phyloP scores from a whole-genome alignment of 352 stramenopile species.

The Phytophthora pluvialis region DNA sequence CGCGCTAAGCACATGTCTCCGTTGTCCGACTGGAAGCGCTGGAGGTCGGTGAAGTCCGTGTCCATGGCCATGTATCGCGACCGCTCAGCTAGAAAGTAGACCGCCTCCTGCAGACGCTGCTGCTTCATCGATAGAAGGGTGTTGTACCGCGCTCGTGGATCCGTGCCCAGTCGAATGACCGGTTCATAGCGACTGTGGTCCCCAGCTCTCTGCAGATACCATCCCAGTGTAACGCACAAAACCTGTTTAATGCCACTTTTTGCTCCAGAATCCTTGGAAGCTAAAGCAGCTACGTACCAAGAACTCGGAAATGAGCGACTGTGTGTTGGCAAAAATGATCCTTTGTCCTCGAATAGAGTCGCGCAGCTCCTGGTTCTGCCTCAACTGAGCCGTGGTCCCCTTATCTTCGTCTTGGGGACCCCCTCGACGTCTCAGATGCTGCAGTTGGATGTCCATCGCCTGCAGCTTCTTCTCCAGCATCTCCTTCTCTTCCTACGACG shows the following conservation, averaged over 20 bases:
- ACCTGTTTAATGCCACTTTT: background rate
- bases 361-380: slow-evolving; percentile 38
- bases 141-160: slow-evolving; percentile 37
- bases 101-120: slow-evolving; percentile 45
- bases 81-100: slow-evolving; percentile 45
- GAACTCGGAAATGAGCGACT: slow-evolving; percentile 45
- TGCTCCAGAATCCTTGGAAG: background rate
- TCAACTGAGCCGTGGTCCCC: slow-evolving; percentile 20
- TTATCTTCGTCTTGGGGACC: slow-evolving; percentile 18
- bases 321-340: slow-evolving; percentile 43
- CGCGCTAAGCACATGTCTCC: slow-evolving; percentile 41
- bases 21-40: slow-evolving; percentile 47
- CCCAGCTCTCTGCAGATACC: slow-evolving; percentile 27
- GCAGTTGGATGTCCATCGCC: slow-evolving; percentile 35
- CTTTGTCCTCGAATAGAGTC: slow-evolving; percentile 43
- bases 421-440: slow-evolving; percentile 27
- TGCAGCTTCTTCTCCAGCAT: slow-evolving; percentile 40
- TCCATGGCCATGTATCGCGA: slow-evolving; percentile 42
- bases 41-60: slow-evolving; percentile 43
- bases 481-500: slow-evolving; percentile 43
- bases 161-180: slow-evolving; percentile 40
- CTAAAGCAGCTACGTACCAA: slow-evolving; percentile 24
- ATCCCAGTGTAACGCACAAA: background rate
- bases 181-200: slow-evolving; percentile 41
- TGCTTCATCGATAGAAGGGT: slow-evolving; percentile 46